Evolutionary conservation across 2,329 filamentous ascomycete species (phyloP).

Genomic region (Fusarium armeniacum): DNA sequence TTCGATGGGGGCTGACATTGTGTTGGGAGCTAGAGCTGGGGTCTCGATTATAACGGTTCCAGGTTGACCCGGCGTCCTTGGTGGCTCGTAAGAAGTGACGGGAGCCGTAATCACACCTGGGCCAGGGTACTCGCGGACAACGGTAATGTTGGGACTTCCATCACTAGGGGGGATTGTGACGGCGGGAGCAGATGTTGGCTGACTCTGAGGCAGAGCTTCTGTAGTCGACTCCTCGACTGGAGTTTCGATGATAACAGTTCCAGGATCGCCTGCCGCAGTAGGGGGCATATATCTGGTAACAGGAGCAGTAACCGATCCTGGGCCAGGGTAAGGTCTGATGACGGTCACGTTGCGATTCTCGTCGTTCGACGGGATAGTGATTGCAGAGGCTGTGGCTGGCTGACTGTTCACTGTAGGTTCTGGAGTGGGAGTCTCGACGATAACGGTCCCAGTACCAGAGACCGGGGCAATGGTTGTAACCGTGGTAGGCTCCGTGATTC

Average conservation of each 20-base stretch:
- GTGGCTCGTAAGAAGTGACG: conserved; percentile 29
- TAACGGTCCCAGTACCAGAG: conserved; percentile 25
- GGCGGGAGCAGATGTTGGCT: conserved; percentile 17
- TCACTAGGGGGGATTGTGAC: conserved; percentile 30
- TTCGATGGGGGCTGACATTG: conserved; percentile 2
- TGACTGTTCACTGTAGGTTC: conserved; percentile 5
- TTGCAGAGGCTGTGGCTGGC: background rate
- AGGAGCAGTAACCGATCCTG: conserved; percentile 12
- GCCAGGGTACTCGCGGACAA: conserved; percentile 31
- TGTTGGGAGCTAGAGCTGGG: conserved; percentile 14
- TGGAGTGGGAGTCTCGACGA: conserved; percentile 31
- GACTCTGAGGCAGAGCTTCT: background rate
- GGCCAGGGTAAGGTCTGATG: conserved; percentile 20
- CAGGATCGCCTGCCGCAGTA: conserved; percentile 13
- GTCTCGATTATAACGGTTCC: conserved; percentile 37
- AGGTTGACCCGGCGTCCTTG: conserved; percentile 21
- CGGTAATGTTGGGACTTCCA: conserved; percentile 29
- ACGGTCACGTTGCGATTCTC: conserved; percentile 22
- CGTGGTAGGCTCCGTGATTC: conserved; percentile 17
- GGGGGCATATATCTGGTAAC: conserved; percentile 16
- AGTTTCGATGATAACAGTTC: conserved; percentile 27
- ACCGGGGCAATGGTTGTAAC: conserved; percentile 23
- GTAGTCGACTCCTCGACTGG: conserved; percentile 2
- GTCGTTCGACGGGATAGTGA: conserved; percentile 25
- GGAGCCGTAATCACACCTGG: conserved; percentile 32